phyloP scores from a whole-genome alignment of 2,329 filamentous ascomycete genomes.

The Chaetomium globosum region DNA sequence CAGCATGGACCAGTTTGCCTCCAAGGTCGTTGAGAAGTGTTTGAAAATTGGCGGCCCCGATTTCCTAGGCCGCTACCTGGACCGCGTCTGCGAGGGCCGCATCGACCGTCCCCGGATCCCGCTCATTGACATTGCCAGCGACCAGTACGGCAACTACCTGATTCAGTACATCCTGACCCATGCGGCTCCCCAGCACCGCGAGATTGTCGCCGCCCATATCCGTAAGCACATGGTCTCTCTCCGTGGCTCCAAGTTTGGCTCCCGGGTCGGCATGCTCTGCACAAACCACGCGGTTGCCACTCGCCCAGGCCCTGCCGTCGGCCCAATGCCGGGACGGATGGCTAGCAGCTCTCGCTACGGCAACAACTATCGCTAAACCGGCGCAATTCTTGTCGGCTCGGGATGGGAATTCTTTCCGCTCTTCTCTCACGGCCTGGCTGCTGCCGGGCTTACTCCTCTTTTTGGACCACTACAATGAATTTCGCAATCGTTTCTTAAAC shows the following conservation, averaged over 20 bases:
- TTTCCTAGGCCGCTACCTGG: constrained; percentile 88
- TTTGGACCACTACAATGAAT: constrained; percentile 28
- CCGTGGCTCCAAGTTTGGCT: constrained; percentile 96
- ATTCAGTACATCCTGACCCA: constrained; percentile 97
- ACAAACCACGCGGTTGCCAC: constrained; percentile 90
- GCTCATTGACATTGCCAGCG: constrained; percentile 95
- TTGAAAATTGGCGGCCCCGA: constrained; percentile 92
- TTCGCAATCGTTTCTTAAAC: constrained; percentile 38
- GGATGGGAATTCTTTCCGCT: neutral
- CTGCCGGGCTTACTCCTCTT: constrained; percentile 19
- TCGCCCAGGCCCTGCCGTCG: constrained; percentile 81
- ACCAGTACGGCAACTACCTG: constrained; percentile 98
- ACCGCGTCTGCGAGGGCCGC: constrained; percentile 89
- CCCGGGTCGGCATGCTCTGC: constrained; percentile 97
- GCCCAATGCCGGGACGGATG: constrained; percentile 63
- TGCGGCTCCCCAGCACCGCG: constrained; percentile 82
- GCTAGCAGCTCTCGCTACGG: constrained; percentile 62
- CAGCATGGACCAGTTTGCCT: constrained; percentile 98
- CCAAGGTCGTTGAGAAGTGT: constrained; percentile 98
- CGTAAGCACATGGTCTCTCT: constrained; percentile 99
- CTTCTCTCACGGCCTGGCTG: neutral
- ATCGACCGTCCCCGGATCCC: constrained; percentile 92
- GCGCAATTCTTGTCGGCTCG: constrained; percentile 2
- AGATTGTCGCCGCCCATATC: constrained; percentile 90
- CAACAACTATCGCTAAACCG: constrained; percentile 58